phyloP scores from a whole-genome alignment of 495 filamentous ascomycete species.

The Chlorociboria aeruginascens region DNA sequence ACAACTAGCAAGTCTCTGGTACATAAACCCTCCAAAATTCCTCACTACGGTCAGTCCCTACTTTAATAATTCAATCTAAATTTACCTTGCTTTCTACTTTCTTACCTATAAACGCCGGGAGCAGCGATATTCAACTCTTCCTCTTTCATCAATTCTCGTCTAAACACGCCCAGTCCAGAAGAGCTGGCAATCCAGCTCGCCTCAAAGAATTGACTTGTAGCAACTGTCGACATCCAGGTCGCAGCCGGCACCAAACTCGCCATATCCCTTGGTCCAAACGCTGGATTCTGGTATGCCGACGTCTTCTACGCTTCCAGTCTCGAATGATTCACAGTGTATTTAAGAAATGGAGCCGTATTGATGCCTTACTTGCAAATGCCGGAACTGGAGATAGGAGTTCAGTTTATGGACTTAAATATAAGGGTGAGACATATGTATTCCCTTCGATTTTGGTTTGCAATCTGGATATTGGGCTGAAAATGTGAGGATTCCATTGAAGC shows the following conservation, averaged over 20 bases:
- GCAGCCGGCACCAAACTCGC: not conserved
- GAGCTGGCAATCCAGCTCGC: not conserved
- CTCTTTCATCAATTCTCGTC: not conserved
- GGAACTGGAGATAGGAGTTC: conserved; percentile 28
- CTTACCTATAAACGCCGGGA: no score
- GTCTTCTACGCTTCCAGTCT: conserved; percentile 25
- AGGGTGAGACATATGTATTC: no score
- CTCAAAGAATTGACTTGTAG: not conserved
- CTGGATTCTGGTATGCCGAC: conserved; percentile 22
- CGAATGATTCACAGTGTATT: conserved; percentile 23
- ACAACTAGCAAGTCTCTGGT: no score
- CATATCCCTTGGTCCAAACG: conserved; percentile 19
- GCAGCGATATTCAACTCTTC: no score
- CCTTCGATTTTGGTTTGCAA: no score
- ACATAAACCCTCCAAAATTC: no score
- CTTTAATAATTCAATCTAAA: no score
- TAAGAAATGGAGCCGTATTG: conserved; percentile 24
- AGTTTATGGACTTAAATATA: not conserved
- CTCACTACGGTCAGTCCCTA: no score
- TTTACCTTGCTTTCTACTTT: no score
- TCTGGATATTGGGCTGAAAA: no score
- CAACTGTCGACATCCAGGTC: not conserved
- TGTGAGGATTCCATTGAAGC: no score
- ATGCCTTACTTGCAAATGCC: conserved; percentile 30
- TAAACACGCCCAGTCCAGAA: not conserved